These are phyloP conservation scores for Candida xiaguanensis DNA, from an alignment of 805 yeast genomes.

Conservation along the genomic window DNA sequence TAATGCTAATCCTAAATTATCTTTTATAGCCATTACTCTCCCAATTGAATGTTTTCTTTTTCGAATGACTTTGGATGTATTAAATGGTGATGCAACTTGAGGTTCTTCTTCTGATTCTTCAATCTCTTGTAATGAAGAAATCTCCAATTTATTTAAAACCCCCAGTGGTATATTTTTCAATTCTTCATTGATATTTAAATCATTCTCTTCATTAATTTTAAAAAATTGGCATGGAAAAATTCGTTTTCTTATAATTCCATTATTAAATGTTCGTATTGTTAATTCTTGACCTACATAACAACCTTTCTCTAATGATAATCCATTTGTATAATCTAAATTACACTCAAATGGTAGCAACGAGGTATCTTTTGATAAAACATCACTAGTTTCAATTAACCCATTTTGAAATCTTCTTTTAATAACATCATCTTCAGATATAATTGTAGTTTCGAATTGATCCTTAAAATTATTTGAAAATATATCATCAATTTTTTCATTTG, in stretches of 20 bases:
- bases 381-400: constrained; percentile 38
- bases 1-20: constrained; percentile 64
- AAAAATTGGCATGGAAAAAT: constrained; percentile 59
- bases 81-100: constrained; percentile 38
- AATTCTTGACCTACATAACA: constrained; percentile 97
- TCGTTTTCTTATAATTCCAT: constrained; percentile 80
- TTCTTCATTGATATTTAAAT: constrained; percentile 5
- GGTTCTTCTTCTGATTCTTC: background rate
- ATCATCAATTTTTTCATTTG: constrained; percentile 14
- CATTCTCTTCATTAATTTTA: constrained; percentile 12
- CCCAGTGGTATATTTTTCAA: constrained; percentile 13
- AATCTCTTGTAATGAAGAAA: constrained; percentile 19
- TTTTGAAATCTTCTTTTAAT: constrained; percentile 38
- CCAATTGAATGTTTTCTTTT: constrained; percentile 52
- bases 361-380: constrained; percentile 19
- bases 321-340: constrained; percentile 77
- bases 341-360: constrained; percentile 72
- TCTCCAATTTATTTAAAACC: constrained; percentile 13
- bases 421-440: constrained; percentile 57
- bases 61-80: constrained; percentile 20
- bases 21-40: constrained; percentile 50
- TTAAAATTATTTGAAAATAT: constrained; percentile 27
- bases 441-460: constrained; percentile 33
- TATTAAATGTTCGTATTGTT: constrained; percentile 81
- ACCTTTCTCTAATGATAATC: constrained; percentile 84